Percentiles rank a stretch among this genome's conserved stretches.
These are phyloP conservation scores for Metarhizium brunneum DNA, from an alignment of 2,329 filamentous ascomycete species.

Conservation along the genomic window DNA sequence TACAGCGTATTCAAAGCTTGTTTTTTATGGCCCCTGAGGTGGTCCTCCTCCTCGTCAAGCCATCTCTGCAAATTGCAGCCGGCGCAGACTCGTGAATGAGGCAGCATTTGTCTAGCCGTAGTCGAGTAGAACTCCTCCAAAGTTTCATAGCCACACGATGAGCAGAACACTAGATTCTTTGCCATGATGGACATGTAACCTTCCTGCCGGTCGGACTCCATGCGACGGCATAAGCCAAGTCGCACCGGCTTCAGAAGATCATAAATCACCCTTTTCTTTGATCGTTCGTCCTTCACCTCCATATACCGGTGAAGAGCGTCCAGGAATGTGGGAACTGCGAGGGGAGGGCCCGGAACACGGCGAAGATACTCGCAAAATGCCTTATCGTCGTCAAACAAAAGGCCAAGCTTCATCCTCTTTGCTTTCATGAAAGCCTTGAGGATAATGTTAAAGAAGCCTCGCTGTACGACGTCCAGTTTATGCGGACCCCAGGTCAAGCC, in stretches of 20 bases:
- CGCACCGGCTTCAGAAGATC: slow-evolving; percentile 25
- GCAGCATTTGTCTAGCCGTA: neutral
- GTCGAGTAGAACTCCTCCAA: slow-evolving; percentile 20
- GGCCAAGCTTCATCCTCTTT: slow-evolving; percentile 15
- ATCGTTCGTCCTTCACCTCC: neutral
- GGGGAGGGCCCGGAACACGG: slow-evolving; percentile 19
- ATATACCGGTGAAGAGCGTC: slow-evolving; percentile 22
- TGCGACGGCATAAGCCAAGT: slow-evolving; percentile 13
- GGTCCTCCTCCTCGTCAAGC: slow-evolving; percentile 22
- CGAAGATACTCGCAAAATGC: slow-evolving; percentile 22
- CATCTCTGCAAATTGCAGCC: slow-evolving; percentile 18
- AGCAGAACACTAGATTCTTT: slow-evolving; percentile 17
- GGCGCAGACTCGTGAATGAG: slow-evolving; percentile 15
- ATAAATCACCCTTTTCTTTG: slow-evolving; percentile 15
- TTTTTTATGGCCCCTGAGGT: slow-evolving; percentile 15
- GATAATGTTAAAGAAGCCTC: slow-evolving; percentile 23
- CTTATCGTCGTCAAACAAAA: slow-evolving; percentile 20
- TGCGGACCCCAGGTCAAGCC: slow-evolving; percentile 20
- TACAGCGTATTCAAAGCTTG: slow-evolving; percentile 15
- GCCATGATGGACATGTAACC: slow-evolving; percentile 20
- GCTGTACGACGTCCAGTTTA: slow-evolving; percentile 18
- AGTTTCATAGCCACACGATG: slow-evolving; percentile 24
- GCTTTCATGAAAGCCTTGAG: slow-evolving; percentile 26
- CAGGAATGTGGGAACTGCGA: slow-evolving; percentile 20
- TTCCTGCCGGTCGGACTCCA: slow-evolving; percentile 11